Conservation (phyloP, 352 stramenopile species). For the Globisporangium rhizosaccharum region DNA sequence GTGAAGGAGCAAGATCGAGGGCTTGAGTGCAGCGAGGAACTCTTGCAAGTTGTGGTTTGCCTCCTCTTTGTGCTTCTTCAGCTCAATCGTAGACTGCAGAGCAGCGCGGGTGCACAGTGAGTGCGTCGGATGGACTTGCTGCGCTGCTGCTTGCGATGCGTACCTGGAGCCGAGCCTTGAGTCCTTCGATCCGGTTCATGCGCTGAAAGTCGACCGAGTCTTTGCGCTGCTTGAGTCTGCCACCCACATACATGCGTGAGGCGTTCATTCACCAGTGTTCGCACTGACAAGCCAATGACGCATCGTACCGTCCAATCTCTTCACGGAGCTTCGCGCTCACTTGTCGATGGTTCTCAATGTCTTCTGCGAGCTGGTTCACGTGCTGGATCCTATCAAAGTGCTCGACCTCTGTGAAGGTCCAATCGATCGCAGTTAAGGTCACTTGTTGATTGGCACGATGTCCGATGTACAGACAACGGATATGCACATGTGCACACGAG, state of each 20-base stretch:
- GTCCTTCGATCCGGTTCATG: constrained; percentile 66
- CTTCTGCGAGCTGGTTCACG: constrained; percentile 75
- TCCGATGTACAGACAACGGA: constrained; percentile 1
- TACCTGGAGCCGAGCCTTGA: constrained; percentile 57
- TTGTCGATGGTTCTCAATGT: constrained; percentile 72
- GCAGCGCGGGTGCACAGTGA: not conserved
- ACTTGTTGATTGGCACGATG: too few species aligned
- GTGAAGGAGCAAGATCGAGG: constrained; percentile 53
- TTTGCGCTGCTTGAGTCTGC: constrained; percentile 76
- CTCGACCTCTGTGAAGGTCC: constrained; percentile 41
- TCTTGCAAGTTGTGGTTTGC: constrained; percentile 60
- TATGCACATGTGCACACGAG: not conserved
- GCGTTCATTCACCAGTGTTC: not conserved
- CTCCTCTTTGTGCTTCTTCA: constrained; percentile 75
- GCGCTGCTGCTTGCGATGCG: not conserved
- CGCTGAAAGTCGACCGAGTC: constrained; percentile 75
- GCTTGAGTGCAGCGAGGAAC: constrained; percentile 62
- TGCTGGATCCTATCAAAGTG: constrained; percentile 82
- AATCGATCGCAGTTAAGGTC: not conserved
- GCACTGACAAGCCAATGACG: not conserved
- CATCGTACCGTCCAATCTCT: constrained; percentile 73
- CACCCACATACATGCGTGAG: not conserved
- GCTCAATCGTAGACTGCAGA: constrained; percentile 42
- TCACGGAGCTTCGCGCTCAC: constrained; percentile 67
- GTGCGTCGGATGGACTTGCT: not conserved